Base-by-base conservation (phyloP, 176 grass and related monocot species). In the Triticum dicoccoides region DNA sequence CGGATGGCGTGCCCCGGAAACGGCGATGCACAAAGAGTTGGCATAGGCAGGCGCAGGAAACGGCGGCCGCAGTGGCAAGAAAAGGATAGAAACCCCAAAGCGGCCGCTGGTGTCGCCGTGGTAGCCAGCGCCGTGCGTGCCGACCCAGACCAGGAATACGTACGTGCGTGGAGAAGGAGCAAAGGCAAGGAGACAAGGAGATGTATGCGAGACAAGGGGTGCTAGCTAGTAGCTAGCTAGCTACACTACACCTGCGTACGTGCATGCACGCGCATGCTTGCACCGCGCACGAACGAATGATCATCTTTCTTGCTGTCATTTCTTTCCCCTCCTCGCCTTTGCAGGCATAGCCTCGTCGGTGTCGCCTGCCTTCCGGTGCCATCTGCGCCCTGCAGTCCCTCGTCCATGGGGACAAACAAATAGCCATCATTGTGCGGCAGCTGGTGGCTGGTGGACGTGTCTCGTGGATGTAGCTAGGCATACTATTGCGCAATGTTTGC, bases 31-130 rank as follows among this genome's bases (percentile, higher is more conserved):
- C 68, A 87, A 84, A 47, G 68, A 76, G 35, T 3, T 75, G 1
- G 76, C 39, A 64, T 23, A 44, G 34, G 69, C 30, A 86, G 78
- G 73, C 54, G 6, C 37, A 14, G 25, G 29, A 30, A 82, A 45
- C 83, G 15, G 62, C 83, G 79, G 84, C 56, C 3, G 67, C 75
- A 83, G 80, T 42, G 75, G 81, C 89, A 80, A 76, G 76, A 91
- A 91, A 91, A 91, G 76, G 70, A 87, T 81, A 87, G 81, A 91
- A 81, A 88, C 89, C 81, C 61, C 67, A 84, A 91, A 91, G 85
- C 81, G 68, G 76, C 89, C 76, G 81, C 69, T 37, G 69, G 69
- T 72, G 69, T 72, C 69, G 67, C 17, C 5, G 54, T 29, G 61
- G 45, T 84, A 52, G 41, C 64, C 37, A 39, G 65, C 65, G 9